Evolutionary conservation across 306 rosid genomes (phyloP).

Genomic region (Glycine tomentella): DNA sequence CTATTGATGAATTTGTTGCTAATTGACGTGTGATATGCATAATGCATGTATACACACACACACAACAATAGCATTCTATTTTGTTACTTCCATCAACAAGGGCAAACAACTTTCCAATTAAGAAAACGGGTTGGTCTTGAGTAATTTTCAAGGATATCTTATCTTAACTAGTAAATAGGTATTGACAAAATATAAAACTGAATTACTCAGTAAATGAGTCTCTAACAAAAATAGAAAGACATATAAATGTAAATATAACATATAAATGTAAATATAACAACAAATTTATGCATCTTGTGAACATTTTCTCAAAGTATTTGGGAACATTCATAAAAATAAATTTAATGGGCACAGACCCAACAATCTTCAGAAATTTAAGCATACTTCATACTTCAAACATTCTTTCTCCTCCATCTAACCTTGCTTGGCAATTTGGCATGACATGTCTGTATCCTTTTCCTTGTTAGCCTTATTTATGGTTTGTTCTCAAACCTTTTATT

Average conservation of each 20-base stretch:
- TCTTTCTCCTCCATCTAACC: neutral
- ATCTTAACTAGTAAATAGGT: neutral
- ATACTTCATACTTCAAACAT: neutral
- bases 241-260: neutral
- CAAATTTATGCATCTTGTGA: neutral
- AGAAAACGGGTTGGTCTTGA: constrained; percentile 18
- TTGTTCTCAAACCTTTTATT: neutral
- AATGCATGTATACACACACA: neutral
- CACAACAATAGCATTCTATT: neutral
- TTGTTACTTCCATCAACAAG: neutral
- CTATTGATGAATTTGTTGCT: neutral
- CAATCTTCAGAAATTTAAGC: neutral
- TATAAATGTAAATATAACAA: too few species aligned
- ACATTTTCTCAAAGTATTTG: neutral
- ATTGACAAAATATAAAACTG: neutral
- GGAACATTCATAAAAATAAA: neutral
- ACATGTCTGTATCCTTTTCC: constrained; percentile 29
- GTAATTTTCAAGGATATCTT: constrained; percentile 33
- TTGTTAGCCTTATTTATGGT: constrained; percentile 7
- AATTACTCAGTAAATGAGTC: neutral
- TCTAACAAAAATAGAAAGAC: neutral
- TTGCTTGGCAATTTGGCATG: neutral
- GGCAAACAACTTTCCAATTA: neutral
- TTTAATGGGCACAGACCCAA: neutral
- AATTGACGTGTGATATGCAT: neutral